Base-by-base conservation (phyloP, 75 land plant genomes). In the Pinus albicaulis region DNA sequence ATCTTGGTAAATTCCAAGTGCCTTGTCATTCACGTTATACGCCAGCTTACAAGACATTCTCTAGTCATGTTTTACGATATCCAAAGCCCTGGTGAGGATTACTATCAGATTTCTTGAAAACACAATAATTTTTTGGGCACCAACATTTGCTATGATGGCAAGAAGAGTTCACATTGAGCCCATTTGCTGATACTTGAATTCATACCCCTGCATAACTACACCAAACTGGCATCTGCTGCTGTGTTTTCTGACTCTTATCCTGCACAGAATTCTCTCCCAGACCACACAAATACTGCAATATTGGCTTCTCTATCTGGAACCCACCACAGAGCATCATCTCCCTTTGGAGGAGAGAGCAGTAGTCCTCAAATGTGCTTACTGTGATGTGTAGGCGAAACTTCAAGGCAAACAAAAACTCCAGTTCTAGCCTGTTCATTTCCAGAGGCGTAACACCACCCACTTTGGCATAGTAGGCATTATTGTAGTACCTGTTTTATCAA, bases 401-500 rank as follows among this genome's bases (percentile, higher is more conserved):
- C 56, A 82, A 57, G 15, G 71, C 25, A 28, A 79, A 79, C 38
- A 82, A 77, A 71, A 82, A 82, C 25, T 80, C 81, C 15, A 79
- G 76, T 56, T 82, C 84, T 58, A 82, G 64, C 52, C 77, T 48
- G 58, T 82, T 82, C 84, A 82, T 82, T 58, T 82, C 84, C 24
- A 36, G 55, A 3, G 84, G 74, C 15, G 59, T 79, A 25, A 82
- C 77, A 19, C 84, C 84, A 3, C 84, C 84, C 5, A 82, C 82
- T 59, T 82, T 79, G n/a, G 84, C 84, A 64, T 82, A 82, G 68
- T 82, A 82, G 6, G 84, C 76, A 74, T 82, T 82, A 77, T 82
- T 80, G 80, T 82, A 82, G 68, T 82, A 82, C 59, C 84, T 82
- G 82, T 56, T 38, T 6, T n/a, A 36, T 38, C 71, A 70, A 60